Evolutionary conservation across 768 basidiomycete species (phyloP).

Genomic region (Boletales sp.): DNA sequence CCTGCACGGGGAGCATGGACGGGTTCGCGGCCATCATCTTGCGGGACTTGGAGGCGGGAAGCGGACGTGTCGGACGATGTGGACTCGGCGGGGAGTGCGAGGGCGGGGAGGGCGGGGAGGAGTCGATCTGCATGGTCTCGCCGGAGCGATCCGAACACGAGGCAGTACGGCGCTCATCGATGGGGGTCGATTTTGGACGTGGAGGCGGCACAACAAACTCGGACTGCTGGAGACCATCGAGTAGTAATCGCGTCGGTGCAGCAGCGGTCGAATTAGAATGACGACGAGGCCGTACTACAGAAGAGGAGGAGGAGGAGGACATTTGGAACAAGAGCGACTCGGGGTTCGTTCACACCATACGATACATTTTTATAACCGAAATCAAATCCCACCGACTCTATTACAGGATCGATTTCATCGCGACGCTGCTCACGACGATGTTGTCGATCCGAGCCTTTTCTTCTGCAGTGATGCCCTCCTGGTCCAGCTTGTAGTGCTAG

Average conservation of each 20-base stretch:
- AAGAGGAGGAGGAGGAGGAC: no score
- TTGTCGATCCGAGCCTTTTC: constrained; percentile 51
- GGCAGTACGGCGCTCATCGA: constrained; percentile 47
- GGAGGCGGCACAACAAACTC: constrained; percentile 47
- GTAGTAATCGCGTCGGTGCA: no score
- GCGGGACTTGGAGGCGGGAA: constrained; percentile 53
- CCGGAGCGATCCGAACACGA: constrained; percentile 34
- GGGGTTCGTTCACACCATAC: no score
- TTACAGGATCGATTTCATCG: constrained; percentile 70
- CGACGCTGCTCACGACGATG: constrained; percentile 74
- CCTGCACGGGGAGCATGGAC: constrained; percentile 78
- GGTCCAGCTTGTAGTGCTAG: constrained; percentile 70
- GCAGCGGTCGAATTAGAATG: constrained; percentile 55
- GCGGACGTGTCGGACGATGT: constrained; percentile 62
- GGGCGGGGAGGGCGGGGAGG: not conserved
- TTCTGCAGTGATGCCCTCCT: constrained; percentile 39
- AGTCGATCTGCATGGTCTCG: constrained; percentile 33
- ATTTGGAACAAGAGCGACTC: no score
- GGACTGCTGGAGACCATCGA: no score
- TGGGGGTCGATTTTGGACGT: constrained; percentile 72
- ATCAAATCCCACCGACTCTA: no score
- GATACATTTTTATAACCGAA: no score
- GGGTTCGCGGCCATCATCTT: constrained; percentile 63
- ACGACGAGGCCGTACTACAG: constrained; percentile 46
- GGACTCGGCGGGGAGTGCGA: no score